A percentile compares a stretch with the other conserved stretches of the same genome.
These are phyloP conservation scores for Tulasnella sp. DNA, from an alignment of 768 basidiomycete genomes.

Conservation along the genomic window DNA sequence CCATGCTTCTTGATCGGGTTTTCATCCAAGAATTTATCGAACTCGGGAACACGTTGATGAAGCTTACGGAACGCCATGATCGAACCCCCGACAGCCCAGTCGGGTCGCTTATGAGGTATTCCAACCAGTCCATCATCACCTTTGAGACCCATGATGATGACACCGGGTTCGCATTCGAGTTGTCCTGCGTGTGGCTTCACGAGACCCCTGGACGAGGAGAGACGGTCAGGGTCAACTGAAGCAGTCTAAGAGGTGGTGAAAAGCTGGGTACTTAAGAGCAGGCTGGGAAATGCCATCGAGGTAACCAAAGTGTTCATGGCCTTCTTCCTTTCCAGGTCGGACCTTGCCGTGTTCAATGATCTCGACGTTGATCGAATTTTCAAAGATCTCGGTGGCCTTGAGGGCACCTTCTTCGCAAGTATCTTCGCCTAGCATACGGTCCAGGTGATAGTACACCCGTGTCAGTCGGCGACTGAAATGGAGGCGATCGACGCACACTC, in stretches of 20 bases:
- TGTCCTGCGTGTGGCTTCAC: constrained; percentile 18
- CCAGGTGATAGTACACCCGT: not conserved
- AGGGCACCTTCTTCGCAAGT: not conserved
- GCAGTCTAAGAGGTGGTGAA: no score
- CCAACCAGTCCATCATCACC: not conserved
- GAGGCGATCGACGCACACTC: constrained; percentile 33
- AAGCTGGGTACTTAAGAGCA: constrained; percentile 2
- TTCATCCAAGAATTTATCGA: not conserved
- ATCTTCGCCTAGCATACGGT: not conserved
- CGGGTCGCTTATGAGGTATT: not conserved
- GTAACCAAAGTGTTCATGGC: constrained; percentile 34
- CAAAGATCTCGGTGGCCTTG: not conserved
- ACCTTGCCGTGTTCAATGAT: constrained; percentile 7
- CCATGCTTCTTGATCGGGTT: not conserved
- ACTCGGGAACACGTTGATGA: constrained; percentile 24
- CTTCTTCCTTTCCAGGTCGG: constrained; percentile 10
- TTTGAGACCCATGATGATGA: constrained; percentile 1
- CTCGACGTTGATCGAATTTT: constrained; percentile 18
- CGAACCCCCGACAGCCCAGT: constrained; percentile 3
- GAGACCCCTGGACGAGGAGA: not conserved
- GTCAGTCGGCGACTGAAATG: not conserved
- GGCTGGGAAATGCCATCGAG: constrained; percentile 30
- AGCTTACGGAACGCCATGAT: constrained; percentile 23
- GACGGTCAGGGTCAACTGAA: not conserved
- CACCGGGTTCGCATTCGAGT: not conserved